These are phyloP conservation scores for Chlamydomonas sp. DNA, from an alignment of 139 green algal species.

Conservation along the genomic window DNA sequence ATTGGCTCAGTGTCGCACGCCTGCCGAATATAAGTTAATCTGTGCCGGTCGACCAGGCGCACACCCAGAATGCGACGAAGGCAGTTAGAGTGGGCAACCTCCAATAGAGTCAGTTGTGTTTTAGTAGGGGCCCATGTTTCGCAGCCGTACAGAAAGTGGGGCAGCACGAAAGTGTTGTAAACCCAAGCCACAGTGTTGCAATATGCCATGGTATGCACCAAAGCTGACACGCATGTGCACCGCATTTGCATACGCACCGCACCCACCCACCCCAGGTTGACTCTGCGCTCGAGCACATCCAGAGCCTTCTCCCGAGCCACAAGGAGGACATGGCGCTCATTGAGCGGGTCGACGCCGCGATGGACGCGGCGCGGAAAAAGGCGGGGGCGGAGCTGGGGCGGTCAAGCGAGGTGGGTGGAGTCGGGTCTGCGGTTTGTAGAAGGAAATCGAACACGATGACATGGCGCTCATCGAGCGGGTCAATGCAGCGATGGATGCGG, in stretches of 20 bases:
- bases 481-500: conserved; percentile 32
- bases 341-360: conserved; percentile 35
- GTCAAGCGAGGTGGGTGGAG: conserved; percentile 24
- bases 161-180: too few species aligned
- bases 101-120: too few species aligned
- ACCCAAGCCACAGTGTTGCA: too few species aligned
- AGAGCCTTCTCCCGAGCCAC: conserved; percentile 36
- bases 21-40: too few species aligned
- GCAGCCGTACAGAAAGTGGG: too few species aligned
- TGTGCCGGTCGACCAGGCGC: too few species aligned
- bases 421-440: background rate
- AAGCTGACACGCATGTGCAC: too few species aligned
- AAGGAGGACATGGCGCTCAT: conserved; percentile 47
- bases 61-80: too few species aligned
- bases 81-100: too few species aligned
- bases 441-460: conserved; percentile 38
- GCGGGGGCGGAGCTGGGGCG: conserved; percentile 27
- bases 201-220: too few species aligned
- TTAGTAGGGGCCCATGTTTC: too few species aligned
- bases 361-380: conserved; percentile 29
- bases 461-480: conserved; percentile 44
- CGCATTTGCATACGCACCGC: background rate
- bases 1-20: too few species aligned
- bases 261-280: conserved; percentile 22
- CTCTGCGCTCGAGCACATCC: conserved; percentile 27